phyloP scores from a whole-genome alignment of 495 filamentous ascomycete genomes.

The Sphaerosporella brunnea region DNA sequence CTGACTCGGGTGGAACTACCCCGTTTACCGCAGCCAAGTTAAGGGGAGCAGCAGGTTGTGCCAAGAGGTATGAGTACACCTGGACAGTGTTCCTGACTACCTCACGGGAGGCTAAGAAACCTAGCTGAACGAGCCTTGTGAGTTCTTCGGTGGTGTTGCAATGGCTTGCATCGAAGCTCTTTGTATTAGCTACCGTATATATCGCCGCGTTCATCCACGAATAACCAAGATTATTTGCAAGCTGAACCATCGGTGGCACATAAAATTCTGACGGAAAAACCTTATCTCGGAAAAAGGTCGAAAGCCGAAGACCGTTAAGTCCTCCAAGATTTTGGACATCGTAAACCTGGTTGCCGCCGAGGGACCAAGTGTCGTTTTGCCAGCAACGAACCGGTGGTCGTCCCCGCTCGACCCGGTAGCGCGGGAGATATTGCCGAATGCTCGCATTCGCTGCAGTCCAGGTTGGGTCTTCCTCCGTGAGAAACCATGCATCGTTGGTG shows the following conservation, averaged over 20 bases:
- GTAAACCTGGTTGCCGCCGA: neutral
- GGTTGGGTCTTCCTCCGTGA: slow-evolving; percentile 3
- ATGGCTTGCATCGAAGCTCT: neutral
- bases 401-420: neutral
- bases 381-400: slow-evolving; percentile 3
- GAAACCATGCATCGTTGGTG: slow-evolving; percentile 1
- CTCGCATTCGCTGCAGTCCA: neutral
- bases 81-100: slow-evolving; percentile 5
- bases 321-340: neutral
- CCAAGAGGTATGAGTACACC: neutral
- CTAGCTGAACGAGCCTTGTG: neutral
- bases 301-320: neutral
- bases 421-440: neutral
- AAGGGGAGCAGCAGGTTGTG: neutral
- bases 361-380: slow-evolving; percentile 4
- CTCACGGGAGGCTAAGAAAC: slow-evolving; percentile 5
- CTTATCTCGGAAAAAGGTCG: neutral
- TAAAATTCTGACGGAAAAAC: neutral
- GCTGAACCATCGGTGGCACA: neutral
- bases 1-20: neutral
- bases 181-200: neutral
- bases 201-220: neutral
- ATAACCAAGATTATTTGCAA: neutral
- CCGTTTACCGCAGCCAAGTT: neutral
- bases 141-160: neutral